Evolutionary conservation across 192 early-diverging fungal species (phyloP).

Genomic region (Podila minutissima): DNA sequence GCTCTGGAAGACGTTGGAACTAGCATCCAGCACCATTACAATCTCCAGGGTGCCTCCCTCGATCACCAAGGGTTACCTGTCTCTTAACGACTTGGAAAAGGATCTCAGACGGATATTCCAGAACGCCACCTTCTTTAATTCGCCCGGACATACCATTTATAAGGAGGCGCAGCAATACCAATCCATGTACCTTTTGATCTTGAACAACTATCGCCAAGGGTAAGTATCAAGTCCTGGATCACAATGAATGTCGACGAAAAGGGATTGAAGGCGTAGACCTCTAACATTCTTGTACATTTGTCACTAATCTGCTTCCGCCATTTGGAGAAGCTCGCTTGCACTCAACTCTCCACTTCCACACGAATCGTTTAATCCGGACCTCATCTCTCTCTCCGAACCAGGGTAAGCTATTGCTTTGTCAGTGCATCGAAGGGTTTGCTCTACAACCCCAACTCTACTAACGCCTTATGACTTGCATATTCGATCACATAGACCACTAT

Average conservation of each 20-base stretch:
- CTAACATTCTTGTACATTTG: background rate
- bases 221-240: background rate
- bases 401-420: slow-evolving; percentile 8
- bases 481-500: slow-evolving; percentile 18
- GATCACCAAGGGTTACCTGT: slow-evolving; percentile 38
- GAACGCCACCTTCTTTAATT: slow-evolving; percentile 53
- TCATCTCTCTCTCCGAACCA: slow-evolving; percentile 32
- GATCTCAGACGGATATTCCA: slow-evolving; percentile 58
- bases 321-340: slow-evolving; percentile 5
- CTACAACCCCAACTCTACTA: background rate
- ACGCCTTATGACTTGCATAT: background rate
- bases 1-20: slow-evolving; percentile 53
- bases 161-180: slow-evolving; percentile 40
- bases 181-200: background rate
- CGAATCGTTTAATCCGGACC: slow-evolving; percentile 27
- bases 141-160: slow-evolving; percentile 36
- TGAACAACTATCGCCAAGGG: slow-evolving; percentile 29
- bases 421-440: background rate
- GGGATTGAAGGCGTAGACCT: no score
- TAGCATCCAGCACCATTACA: background rate
- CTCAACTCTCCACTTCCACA: slow-evolving; percentile 23
- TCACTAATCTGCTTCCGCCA: background rate
- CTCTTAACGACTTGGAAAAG: slow-evolving; percentile 55
- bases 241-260: no score
- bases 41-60: background rate